Conservation (phyloP, 2,329 filamentous ascomycete species). For the Canariomyces notabilis region DNA sequence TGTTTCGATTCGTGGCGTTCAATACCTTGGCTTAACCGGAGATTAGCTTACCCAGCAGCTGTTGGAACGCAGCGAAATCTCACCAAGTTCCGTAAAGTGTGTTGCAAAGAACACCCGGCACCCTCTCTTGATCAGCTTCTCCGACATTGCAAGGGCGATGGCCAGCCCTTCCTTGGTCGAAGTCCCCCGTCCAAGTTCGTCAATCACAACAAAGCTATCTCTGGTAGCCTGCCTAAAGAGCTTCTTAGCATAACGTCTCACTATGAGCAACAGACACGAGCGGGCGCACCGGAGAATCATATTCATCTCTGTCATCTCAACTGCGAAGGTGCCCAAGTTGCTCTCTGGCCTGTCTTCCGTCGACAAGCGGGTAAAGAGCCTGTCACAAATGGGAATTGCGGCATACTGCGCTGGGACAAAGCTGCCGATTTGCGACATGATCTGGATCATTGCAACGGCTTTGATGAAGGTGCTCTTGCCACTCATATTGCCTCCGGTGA, state of each 20-base stretch:
- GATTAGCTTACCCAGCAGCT: neutral
- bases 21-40: conserved; percentile 67
- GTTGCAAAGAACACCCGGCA: conserved; percentile 90
- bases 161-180: conserved; percentile 83
- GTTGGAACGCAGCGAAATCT: conserved; percentile 16
- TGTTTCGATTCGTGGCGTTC: conserved; percentile 67
- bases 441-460: conserved; percentile 72
- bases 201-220: conserved; percentile 75
- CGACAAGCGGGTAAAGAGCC: conserved; percentile 82
- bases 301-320: conserved; percentile 94
- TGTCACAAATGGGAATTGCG: conserved; percentile 71
- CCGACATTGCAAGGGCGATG: conserved; percentile 85
- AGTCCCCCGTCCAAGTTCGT: conserved; percentile 88
- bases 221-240: conserved; percentile 63
- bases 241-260: neutral
- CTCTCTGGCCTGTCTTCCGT: conserved; percentile 84
- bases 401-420: conserved; percentile 87
- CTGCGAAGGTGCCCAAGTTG: conserved; percentile 87
- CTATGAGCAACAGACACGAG: neutral
- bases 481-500: conserved; percentile 97
- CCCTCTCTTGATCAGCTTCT: conserved; percentile 74
- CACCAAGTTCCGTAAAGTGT: conserved; percentile 75
- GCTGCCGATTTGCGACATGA: conserved; percentile 91
- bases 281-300: conserved; percentile 66
- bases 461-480: conserved; percentile 96